Base-by-base conservation (phyloP, 2,329 filamentous ascomycete genomes). In the Phymatotrichopsis omnivora region DNA sequence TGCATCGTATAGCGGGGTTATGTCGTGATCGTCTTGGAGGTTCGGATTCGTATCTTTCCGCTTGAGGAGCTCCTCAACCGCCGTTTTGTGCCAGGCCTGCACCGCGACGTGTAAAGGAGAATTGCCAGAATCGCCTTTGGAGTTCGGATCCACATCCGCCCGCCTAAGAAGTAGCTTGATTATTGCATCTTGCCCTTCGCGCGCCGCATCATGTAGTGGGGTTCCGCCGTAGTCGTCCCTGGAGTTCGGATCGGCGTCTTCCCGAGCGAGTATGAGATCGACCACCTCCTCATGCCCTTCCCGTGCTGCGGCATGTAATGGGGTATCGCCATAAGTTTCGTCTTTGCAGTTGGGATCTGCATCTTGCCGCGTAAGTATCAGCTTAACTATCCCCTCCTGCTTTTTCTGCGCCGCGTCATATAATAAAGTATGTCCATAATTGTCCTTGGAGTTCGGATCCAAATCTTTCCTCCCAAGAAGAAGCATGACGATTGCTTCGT, bases 1-100 rank as follows among this genome's bases (percentile, higher is more conserved):
- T 4, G 53, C 54, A 35, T 38, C 49, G 20, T 29, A 50, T 5
- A 56, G 48, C n/a, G 54, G 42, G 17, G 53, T 54, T 34, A 51
- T 40, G 12, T 42, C 47, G 31, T 45, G 36, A 22, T 45, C 37
- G 20, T 51, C 54, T 10, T 40, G 25, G 5, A 43, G n/a, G 22
- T 52, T 40, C 5, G 43, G 48, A 5, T 41, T 31, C 12, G 48
- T 36, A 20, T 39, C 36, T 25, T 42, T 39, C 6, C 41, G 42
- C 28, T 34, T 42, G 5, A 56, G 27, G 14, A 57, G 44, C 11
- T 51, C 29, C 32, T 38, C 11, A 11, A 51, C 47, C 12, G 51
- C 32, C 7, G 25, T 34, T 32, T 47, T 38, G 12, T 51, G 24
- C 11, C 47, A 42, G 14, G 16, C 16, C 28, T 42, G 27, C n/a